phyloP scores from a whole-genome alignment of 345 rosid species.

The Syzygium aqueum region DNA sequence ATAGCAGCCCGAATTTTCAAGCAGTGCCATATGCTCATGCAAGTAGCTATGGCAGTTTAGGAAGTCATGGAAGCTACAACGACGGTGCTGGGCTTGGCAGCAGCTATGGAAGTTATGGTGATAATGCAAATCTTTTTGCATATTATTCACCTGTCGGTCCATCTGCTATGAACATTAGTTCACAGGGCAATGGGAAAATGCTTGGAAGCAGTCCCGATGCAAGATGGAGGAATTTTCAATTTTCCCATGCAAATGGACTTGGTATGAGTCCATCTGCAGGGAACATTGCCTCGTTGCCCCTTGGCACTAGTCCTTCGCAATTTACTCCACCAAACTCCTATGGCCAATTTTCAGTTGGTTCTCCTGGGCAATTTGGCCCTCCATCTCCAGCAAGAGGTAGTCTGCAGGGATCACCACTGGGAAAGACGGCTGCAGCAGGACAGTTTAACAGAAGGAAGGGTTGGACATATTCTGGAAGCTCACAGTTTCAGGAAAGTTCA shows the following conservation, averaged over 20 bases:
- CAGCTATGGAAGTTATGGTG: constrained; percentile 96
- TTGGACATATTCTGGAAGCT: constrained; percentile 69
- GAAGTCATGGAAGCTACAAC: constrained; percentile 93
- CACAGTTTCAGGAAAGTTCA: constrained; percentile 60
- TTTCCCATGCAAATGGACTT: constrained; percentile 76
- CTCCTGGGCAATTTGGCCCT: constrained; percentile 97
- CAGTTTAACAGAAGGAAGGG: constrained; percentile 78
- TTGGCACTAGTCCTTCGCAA: constrained; percentile 95
- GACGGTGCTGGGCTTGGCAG: constrained; percentile 71
- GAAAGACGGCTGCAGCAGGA: constrained; percentile 68
- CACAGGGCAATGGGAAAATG: constrained; percentile 63
- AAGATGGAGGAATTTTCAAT: constrained; percentile 64
- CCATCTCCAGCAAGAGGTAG: constrained; percentile 87
- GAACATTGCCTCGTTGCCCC: constrained; percentile 84
- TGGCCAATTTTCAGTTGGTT: constrained; percentile 55
- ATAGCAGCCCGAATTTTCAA: constrained; percentile 81
- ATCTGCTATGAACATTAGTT: constrained; percentile 64
- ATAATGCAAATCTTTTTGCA: constrained; percentile 54
- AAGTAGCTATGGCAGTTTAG: constrained; percentile 88
- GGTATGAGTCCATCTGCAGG: constrained; percentile 93
- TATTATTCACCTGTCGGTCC: constrained; percentile 94
- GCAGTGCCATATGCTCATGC: constrained; percentile 57
- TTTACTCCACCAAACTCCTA: constrained; percentile 85
- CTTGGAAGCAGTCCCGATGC: constrained; percentile 94
- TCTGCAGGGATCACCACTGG: constrained; percentile 88